These are phyloP conservation scores for Solanum virginianum DNA, from an alignment of 257 asterid species.

Conservation along the genomic window DNA sequence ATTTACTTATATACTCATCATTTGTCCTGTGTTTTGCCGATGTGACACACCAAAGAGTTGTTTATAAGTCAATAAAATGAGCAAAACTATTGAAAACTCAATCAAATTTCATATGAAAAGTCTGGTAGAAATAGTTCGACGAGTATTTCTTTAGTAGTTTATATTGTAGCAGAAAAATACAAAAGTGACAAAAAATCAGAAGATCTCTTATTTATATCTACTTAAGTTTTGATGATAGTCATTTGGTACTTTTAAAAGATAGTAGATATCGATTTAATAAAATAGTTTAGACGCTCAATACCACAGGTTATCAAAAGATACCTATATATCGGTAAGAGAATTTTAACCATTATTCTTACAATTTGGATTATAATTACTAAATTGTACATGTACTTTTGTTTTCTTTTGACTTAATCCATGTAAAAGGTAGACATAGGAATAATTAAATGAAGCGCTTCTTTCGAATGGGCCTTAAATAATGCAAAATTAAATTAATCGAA, in stretches of 20 bases:
- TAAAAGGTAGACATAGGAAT: background rate
- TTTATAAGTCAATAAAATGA: background rate
- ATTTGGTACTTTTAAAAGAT: background rate
- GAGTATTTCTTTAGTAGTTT: background rate
- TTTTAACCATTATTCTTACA: background rate
- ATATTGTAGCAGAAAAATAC: background rate
- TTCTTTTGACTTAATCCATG: background rate
- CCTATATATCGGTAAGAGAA: background rate
- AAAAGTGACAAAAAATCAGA: background rate
- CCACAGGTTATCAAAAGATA: too few relatives aligned
- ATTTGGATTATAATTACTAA: background rate
- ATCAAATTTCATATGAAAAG: background rate
- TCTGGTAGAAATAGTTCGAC: fast-evolving
- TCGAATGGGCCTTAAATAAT: too few relatives aligned
- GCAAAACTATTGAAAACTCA: fast-evolving
- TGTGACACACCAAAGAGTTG: background rate
- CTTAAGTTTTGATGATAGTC: background rate
- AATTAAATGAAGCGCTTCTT: background rate
- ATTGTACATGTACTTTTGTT: background rate
- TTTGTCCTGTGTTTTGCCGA: too few relatives aligned
- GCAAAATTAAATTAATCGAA: too few relatives aligned
- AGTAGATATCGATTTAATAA: fast-evolving
- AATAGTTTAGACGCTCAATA: background rate
- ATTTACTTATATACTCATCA: too few relatives aligned
- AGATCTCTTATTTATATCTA: background rate